A percentile compares a stretch with the other conserved stretches of the same genome.
Conservation (phyloP, 257 asterid genomes). For the Cordia subcordata region DNA sequence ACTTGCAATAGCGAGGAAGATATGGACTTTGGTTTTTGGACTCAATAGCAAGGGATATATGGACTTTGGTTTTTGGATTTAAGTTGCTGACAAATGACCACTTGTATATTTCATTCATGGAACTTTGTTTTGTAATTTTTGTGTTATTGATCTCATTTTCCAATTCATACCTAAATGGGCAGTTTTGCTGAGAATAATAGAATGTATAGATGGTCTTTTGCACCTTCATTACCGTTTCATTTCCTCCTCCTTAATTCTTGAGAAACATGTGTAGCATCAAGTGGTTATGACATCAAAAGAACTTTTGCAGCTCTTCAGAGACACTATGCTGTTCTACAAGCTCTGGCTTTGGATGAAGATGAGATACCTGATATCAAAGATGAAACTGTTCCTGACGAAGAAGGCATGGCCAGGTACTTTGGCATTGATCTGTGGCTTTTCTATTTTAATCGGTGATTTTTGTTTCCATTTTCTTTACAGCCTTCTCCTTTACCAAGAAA, state of each 20-base stretch:
- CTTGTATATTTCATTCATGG: too few species aligned
- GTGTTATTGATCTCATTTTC: neutral
- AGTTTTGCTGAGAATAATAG: neutral
- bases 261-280: neutral
- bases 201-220: neutral
- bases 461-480: neutral
- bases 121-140: too few species aligned
- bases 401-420: constrained; percentile 76
- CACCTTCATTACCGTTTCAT: neutral
- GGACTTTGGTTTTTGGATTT: too few species aligned
- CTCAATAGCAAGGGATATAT: too few species aligned
- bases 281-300: constrained; percentile 3
- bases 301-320: constrained; percentile 80
- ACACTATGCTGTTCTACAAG: constrained; percentile 91
- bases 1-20: too few species aligned
- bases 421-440: neutral
- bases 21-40: too few species aligned
- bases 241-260: neutral
- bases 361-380: constrained; percentile 91
- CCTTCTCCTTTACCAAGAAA: neutral
- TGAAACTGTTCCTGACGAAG: constrained; percentile 97
- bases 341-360: constrained; percentile 93
- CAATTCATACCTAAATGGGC: neutral
- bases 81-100: too few species aligned
- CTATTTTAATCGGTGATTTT: neutral